phyloP scores from a whole-genome alignment of 495 filamentous ascomycete species.

The Lasiosphaeria hispida region DNA sequence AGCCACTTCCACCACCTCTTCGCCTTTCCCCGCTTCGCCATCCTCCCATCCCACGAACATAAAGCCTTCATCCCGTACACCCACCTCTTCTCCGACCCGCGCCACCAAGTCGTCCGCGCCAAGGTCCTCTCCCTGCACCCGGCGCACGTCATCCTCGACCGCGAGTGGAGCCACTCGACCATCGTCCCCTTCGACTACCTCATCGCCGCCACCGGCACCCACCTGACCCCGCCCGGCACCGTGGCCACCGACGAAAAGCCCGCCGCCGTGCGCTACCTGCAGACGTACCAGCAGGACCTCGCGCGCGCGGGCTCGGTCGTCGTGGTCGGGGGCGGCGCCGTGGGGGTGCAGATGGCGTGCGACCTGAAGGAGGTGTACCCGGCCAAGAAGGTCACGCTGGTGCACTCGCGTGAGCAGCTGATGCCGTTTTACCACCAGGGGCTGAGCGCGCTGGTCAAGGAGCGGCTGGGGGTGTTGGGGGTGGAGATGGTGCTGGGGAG shows the following conservation, averaged over 20 bases:
- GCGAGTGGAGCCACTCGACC: constrained; percentile 42
- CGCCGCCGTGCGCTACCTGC: constrained; percentile 37
- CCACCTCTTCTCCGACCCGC: constrained; percentile 34
- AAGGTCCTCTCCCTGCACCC: constrained; percentile 42
- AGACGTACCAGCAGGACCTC: constrained; percentile 32
- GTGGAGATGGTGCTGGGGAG: constrained; percentile 25
- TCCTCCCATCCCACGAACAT: constrained; percentile 49
- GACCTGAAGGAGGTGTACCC: constrained; percentile 58
- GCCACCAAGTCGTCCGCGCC: constrained; percentile 43
- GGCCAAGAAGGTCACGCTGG: constrained; percentile 51
- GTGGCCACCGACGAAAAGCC: constrained; percentile 48
- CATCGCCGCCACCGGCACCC: constrained; percentile 48
- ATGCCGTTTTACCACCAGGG: constrained; percentile 51
- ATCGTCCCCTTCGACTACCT: constrained; percentile 49
- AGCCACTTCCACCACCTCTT: constrained; percentile 56
- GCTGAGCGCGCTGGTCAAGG: constrained; percentile 47
- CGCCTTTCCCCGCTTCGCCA: constrained; percentile 53
- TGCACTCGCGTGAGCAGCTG: constrained; percentile 54
- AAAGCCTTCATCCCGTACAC: constrained; percentile 57
- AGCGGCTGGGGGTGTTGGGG: constrained; percentile 36
- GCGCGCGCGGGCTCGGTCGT: constrained; percentile 39
- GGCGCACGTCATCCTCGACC: constrained; percentile 42
- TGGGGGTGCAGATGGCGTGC: constrained; percentile 58
- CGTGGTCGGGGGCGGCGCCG: constrained; percentile 59
- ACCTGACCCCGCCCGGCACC: constrained; percentile 43